A percentile compares a stretch with the other conserved stretches of the same genome.
phyloP scores from a whole-genome alignment of 2,329 filamentous ascomycete genomes.

The Waltergamsia citrina region DNA sequence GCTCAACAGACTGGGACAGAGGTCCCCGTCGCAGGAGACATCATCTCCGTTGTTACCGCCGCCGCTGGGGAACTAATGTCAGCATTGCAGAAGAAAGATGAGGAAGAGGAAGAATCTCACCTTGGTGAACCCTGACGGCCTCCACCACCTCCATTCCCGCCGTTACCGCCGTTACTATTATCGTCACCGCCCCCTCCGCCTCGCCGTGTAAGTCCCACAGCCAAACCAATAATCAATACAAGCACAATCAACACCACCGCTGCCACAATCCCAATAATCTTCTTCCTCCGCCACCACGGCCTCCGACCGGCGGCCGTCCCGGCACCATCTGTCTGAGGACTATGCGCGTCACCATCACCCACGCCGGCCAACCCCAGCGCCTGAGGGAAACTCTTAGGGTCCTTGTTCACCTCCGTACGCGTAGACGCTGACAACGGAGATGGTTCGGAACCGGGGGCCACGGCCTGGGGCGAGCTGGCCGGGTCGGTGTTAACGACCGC shows the following conservation, averaged over 20 bases:
- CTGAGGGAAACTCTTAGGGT: not conserved
- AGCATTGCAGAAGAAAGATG: not conserved
- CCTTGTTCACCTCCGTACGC: no score
- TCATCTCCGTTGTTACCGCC: no score
- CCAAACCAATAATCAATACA: not conserved
- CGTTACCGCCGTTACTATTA: not conserved
- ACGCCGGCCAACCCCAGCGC: not conserved
- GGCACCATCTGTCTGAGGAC: not conserved
- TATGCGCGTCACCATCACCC: not conserved
- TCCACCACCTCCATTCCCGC: not conserved
- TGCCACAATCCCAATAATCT: not conserved
- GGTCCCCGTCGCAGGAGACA: slow-evolving; percentile 1
- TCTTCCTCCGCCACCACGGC: slow-evolving; percentile 1
- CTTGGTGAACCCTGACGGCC: not conserved
- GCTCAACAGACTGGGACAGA: not conserved
- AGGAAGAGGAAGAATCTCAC: not conserved
- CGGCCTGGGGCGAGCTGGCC: no score
- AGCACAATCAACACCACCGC: not conserved
- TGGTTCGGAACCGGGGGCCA: no score
- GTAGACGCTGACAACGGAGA: no score
- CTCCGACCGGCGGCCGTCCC: not conserved
- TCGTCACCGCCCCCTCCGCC: not conserved
- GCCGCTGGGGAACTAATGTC: not conserved
- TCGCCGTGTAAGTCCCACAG: not conserved
- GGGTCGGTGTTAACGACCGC: no score